Base-by-base conservation (phyloP, 495 filamentous ascomycete genomes). In the Aspergillus hancockii region DNA sequence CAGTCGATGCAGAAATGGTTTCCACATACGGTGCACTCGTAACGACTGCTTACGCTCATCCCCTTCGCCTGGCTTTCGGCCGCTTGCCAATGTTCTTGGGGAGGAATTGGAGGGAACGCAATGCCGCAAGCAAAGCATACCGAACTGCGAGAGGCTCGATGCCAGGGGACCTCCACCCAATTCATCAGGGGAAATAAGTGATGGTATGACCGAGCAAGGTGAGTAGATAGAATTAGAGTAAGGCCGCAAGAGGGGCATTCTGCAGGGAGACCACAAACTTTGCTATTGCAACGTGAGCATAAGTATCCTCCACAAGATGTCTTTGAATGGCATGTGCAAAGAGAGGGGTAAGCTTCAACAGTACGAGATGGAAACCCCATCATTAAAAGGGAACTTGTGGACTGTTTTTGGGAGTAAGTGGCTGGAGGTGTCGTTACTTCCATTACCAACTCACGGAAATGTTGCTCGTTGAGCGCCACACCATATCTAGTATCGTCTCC, bases 1-100 rank as follows among this genome's bases (percentile, higher is more conserved):
- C 95, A 98, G 70, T 98, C 95, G 63, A 98, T 93, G 80, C 94
- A 98, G 67, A 98, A 98, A 71, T 96, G 91, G 51, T 90, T 88
- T 7, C 80, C 71, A 70, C 94, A 98, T 34, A 83, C 87, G 59
- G 86, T 84, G 71, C 94, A 98, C 59, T 88, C 88, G 69, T 98
- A 98, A 56, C 94, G 80, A 52, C 87, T 87, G 68, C 90, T 95
- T 74, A 93, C 87, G 65, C 91, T 95, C 47, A 90, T 90, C 6
- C 88, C 90, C 64, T 82, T 79, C 14, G 69, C 54, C 7, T 75
- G 72, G 21, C 40, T 71, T 50, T 79, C 75, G 8, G 67, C 52
- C 21, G 47, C 38, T 28, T 68, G 65, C 73, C 68, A 73, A 58
- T 76, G 71, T 25, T 76, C 75, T 40, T 69, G 64, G 25, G 68